phyloP scores from a whole-genome alignment of 2,329 filamentous ascomycete genomes.

The Xylariomycetidae sp. region DNA sequence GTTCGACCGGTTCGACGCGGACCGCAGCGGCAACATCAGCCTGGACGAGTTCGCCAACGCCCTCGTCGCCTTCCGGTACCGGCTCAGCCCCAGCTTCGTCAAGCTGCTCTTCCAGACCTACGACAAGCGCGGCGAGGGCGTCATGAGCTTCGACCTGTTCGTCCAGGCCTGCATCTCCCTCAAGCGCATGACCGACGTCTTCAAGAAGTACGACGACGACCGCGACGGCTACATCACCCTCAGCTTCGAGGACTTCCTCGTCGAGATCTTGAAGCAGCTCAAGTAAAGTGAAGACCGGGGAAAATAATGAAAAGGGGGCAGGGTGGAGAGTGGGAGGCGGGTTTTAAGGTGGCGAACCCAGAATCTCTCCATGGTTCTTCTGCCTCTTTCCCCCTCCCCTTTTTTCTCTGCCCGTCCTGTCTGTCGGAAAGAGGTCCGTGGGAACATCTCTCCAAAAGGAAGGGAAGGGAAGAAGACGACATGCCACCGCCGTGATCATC shows the following conservation, averaged over 20 bases:
- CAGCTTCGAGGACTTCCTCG: constrained; percentile 77
- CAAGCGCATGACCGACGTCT: constrained; percentile 98
- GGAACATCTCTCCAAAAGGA: too few species aligned
- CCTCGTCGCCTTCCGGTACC: constrained; percentile 88
- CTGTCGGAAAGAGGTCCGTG: too few species aligned
- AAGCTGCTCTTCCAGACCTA: constrained; percentile 82
- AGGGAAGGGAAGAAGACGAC: too few species aligned
- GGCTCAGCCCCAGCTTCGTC: constrained; percentile 79
- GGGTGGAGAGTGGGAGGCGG: too few species aligned
- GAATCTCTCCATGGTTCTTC: not conserved
- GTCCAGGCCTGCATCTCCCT: constrained; percentile 95
- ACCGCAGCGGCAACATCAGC: constrained; percentile 81
- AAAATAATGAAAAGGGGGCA: too few species aligned
- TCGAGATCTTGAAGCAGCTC: constrained; percentile 60
- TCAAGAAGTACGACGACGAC: constrained; percentile 98
- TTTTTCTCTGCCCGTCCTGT: too few species aligned
- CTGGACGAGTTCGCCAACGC: constrained; percentile 85
- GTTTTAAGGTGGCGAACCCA: too few species aligned
- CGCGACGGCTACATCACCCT: constrained; percentile 87
- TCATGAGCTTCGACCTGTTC: constrained; percentile 91
- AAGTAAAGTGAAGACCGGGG: constrained; percentile 43
- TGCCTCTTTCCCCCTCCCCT: too few species aligned
- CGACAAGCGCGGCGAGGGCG: constrained; percentile 67
- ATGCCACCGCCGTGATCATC: too few species aligned
- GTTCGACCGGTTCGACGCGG: constrained; percentile 91